Evolutionary conservation across 2,329 filamentous ascomycete genomes (phyloP).

Genomic region (Chaetoscypha palmicola): DNA sequence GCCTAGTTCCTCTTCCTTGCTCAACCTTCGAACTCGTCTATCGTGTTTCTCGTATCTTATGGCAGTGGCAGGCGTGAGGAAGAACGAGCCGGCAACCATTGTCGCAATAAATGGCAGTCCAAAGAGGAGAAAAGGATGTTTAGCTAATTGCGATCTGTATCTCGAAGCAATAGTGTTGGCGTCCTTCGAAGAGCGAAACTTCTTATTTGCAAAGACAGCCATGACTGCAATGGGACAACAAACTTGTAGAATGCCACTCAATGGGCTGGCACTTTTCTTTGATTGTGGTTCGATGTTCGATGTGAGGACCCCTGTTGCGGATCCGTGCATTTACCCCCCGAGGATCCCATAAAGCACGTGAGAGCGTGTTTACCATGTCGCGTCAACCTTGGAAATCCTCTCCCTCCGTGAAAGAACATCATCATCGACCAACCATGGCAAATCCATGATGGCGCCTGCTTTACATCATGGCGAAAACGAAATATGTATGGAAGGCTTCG

Average conservation of each 20-base stretch:
- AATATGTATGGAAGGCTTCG: conserved; percentile 9
- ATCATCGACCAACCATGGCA: conserved; percentile 20
- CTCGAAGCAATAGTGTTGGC: conserved; percentile 61
- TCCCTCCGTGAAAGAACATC: not conserved
- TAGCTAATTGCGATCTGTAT: conserved; percentile 69
- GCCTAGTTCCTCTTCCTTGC: conserved; percentile 77
- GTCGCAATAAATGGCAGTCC: conserved; percentile 86
- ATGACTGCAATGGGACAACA: too few relatives aligned
- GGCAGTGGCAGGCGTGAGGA: conserved; percentile 88
- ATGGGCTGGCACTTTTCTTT: too few relatives aligned
- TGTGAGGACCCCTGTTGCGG: not conserved
- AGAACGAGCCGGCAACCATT: conserved; percentile 88
- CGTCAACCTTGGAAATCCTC: conserved; percentile 10
- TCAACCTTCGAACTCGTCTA: conserved; percentile 77
- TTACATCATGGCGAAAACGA: conserved; percentile 9
- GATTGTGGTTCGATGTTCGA: conserved; percentile 7
- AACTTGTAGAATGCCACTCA: too few relatives aligned
- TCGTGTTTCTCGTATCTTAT: conserved; percentile 92
- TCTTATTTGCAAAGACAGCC: conserved; percentile 61
- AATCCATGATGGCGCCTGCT: conserved; percentile 21
- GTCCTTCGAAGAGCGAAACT: conserved; percentile 61
- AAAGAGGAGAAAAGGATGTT: conserved; percentile 85
- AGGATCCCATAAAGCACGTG: conserved; percentile 17
- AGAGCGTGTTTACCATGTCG: conserved; percentile 11
- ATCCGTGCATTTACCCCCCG: too few relatives aligned